These are phyloP conservation scores for Phytophthora hybrid DNA, from an alignment of 352 stramenopile species.

Conservation along the genomic window DNA sequence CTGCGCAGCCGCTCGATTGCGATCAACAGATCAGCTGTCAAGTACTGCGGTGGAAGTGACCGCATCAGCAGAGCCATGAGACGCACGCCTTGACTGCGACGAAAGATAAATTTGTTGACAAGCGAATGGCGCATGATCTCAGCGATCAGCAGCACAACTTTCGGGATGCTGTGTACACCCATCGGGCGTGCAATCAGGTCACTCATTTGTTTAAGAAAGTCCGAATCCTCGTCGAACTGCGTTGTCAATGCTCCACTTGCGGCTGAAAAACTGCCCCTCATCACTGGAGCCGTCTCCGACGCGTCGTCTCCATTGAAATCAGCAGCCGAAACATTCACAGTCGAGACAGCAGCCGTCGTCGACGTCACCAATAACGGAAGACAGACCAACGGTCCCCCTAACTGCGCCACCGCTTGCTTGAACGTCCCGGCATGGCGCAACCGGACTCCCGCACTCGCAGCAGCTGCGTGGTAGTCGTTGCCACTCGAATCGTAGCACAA, in stretches of 20 bases:
- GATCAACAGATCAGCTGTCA: slow-evolving; percentile 73
- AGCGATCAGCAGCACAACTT: slow-evolving; percentile 79
- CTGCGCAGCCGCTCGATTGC: slow-evolving; percentile 78
- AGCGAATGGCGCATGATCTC: slow-evolving; percentile 89
- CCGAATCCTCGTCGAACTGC: slow-evolving; percentile 81
- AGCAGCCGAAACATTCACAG: slow-evolving; percentile 26
- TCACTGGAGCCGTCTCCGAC: slow-evolving; percentile 2
- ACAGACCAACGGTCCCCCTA: slow-evolving; percentile 70
- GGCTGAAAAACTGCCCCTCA: slow-evolving; percentile 21
- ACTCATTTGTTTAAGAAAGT: slow-evolving; percentile 80
- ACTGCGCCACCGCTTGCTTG: slow-evolving; percentile 74
- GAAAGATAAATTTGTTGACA: slow-evolving; percentile 90
- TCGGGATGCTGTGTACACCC: slow-evolving; percentile 70
- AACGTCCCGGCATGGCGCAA: slow-evolving; percentile 73
- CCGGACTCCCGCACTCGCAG: slow-evolving; percentile 63
- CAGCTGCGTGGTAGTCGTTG: slow-evolving; percentile 70
- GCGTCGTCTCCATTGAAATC: slow-evolving; percentile 18
- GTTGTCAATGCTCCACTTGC: slow-evolving; percentile 40
- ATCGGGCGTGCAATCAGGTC: slow-evolving; percentile 80
- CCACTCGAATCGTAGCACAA: slow-evolving; percentile 78
- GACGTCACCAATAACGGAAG: slow-evolving; percentile 71
- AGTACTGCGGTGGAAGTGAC: slow-evolving; percentile 69
- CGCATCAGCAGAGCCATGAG: slow-evolving; percentile 75
- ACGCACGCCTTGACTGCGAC: slow-evolving; percentile 77
- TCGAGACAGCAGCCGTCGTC: slow-evolving; percentile 46